Conservation (phyloP, 306 rosid species). For the Cyclanthera cordifolia region DNA sequence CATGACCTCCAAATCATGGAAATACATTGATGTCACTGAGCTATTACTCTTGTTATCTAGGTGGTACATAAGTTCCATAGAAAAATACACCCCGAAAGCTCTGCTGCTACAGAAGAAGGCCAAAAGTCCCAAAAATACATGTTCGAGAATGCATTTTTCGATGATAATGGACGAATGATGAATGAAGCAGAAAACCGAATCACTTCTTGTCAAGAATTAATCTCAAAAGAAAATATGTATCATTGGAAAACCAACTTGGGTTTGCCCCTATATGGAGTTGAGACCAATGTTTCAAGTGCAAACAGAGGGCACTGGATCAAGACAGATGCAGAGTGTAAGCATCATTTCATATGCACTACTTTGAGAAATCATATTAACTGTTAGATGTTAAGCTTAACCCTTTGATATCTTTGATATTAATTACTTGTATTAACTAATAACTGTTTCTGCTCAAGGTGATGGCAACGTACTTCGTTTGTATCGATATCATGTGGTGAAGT, state of each 20-base stretch:
- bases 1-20: too few species aligned
- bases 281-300: constrained; percentile 29
- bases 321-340: constrained; percentile 90
- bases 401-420: not conserved
- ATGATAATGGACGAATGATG: constrained; percentile 20
- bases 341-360: constrained; percentile 7
- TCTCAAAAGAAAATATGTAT: constrained; percentile 26
- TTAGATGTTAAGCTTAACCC: not conserved
- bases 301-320: constrained; percentile 81
- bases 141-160: constrained; percentile 22
- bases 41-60: constrained; percentile 36
- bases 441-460: not conserved
- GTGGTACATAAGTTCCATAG: constrained; percentile 51
- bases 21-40: too few species aligned
- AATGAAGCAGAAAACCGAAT: constrained; percentile 21
- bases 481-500: not conserved
- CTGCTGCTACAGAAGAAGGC: constrained; percentile 23
- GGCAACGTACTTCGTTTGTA: not conserved
- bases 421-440: too few species aligned
- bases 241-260: constrained; percentile 26
- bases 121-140: constrained; percentile 25
- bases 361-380: not conserved
- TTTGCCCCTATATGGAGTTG: constrained; percentile 27
- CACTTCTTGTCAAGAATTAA: constrained; percentile 21
- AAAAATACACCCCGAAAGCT: constrained; percentile 60